phyloP scores from a whole-genome alignment of 176 grass and related monocot genomes.

The Pontederia paniculata region DNA sequence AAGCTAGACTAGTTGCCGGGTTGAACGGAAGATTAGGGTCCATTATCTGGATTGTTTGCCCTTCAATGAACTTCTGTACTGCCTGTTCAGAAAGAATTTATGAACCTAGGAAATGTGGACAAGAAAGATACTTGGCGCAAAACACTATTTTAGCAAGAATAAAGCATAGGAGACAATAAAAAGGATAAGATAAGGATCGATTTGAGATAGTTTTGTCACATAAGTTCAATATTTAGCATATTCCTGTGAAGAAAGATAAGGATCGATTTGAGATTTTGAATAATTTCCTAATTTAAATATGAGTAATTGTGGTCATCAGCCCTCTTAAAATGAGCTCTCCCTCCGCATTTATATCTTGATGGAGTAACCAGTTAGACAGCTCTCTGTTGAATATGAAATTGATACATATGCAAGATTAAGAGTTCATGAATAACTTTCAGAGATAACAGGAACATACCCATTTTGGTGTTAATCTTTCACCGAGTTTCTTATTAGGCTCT shows the following conservation, averaged over 20 bases:
- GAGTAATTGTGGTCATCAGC: no score
- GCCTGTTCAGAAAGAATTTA: constrained; percentile 22
- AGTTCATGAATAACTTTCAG: neutral
- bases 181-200: neutral
- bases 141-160: no score
- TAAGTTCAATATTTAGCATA: no score
- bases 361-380: no score
- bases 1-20: constrained; percentile 18
- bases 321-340: no score
- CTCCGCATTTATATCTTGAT: neutral
- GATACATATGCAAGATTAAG: neutral
- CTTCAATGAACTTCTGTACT: constrained; percentile 33
- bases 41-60: constrained; percentile 38
- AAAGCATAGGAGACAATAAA: neutral
- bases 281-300: no score
- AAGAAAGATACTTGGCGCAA: neutral
- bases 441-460: constrained; percentile 32
- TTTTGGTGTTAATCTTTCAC: constrained; percentile 45
- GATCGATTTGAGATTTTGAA: no score
- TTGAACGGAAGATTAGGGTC: constrained; percentile 40
- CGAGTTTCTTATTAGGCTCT: constrained; percentile 51
- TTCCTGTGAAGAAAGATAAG: no score
- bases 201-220: no score
- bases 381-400: neutral
- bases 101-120: neutral